A percentile compares a stretch with the other conserved stretches of the same genome.
Evolutionary conservation across 129 eudicot genomes (phyloP).

Genomic region (Solidago caesia): DNA sequence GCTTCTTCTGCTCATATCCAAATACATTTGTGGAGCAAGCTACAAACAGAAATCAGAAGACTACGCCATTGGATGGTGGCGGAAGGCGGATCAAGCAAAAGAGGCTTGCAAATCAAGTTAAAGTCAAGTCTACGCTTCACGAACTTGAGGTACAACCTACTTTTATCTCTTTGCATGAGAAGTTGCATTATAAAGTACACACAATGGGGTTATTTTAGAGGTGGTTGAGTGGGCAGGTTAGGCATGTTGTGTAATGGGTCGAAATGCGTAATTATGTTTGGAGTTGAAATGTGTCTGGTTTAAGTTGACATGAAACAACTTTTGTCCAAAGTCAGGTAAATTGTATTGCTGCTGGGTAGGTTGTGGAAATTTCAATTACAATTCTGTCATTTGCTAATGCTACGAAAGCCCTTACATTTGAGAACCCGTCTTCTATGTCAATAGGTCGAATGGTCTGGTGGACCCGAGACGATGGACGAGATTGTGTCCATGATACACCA

Average conservation of each 20-base stretch:
- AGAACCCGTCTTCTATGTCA: neutral
- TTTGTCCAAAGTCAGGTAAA: neutral
- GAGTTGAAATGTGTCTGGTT: neutral
- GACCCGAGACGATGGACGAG: constrained; percentile 64
- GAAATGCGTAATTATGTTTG: neutral
- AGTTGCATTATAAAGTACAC: constrained; percentile 5
- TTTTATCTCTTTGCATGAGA: neutral
- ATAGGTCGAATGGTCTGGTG: constrained; percentile 64
- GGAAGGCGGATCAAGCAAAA: constrained; percentile 49
- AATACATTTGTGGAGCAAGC: constrained; percentile 61
- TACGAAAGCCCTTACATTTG: neutral
- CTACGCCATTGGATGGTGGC: constrained; percentile 55
- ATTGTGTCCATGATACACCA: constrained; percentile 57
- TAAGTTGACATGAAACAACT: neutral
- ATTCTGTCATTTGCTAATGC: too few relatives aligned
- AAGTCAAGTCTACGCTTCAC: constrained; percentile 61
- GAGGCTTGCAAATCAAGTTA: constrained; percentile 51
- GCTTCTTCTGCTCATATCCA: constrained; percentile 43
- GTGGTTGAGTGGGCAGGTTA: neutral
- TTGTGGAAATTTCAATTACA: too few relatives aligned
- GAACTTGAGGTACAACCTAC: constrained; percentile 48
- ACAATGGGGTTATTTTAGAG: neutral
- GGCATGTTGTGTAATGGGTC: neutral
- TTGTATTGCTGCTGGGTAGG: neutral
- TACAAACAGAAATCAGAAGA: constrained; percentile 48